A percentile compares a stretch with the other conserved stretches of the same genome.
Evolutionary conservation across 192 early-diverging fungal genomes (phyloP).

Genomic region (Umbelopsis isabellina): DNA sequence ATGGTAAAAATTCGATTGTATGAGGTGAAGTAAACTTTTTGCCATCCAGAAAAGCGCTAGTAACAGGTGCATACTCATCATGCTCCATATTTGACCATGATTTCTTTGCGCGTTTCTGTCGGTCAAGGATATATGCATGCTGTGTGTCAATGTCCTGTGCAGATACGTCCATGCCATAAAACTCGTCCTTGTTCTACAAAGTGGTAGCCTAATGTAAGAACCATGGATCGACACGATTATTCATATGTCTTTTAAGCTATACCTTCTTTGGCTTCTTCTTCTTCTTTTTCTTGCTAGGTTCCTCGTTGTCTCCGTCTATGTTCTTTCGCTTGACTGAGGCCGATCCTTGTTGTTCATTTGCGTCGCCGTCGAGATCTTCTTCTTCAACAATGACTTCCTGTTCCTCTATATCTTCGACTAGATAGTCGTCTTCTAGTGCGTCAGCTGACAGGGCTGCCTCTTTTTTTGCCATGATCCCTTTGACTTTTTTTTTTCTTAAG

Average conservation of each 20-base stretch:
- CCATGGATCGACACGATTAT: neutral
- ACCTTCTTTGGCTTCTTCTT: constrained; percentile 45
- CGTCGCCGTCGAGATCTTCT: constrained; percentile 33
- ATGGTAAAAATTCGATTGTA: constrained; percentile 47
- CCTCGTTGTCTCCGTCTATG: constrained; percentile 15
- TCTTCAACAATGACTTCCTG: constrained; percentile 35
- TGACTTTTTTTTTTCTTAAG: too few relatives aligned
- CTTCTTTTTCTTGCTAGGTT: constrained; percentile 42
- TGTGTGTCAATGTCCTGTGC: constrained; percentile 38
- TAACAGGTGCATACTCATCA: constrained; percentile 39
- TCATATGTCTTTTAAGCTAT: neutral
- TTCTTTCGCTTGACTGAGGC: constrained; percentile 37
- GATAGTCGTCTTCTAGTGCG: constrained; percentile 55
- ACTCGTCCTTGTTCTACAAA: constrained; percentile 44
- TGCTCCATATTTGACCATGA: constrained; percentile 44
- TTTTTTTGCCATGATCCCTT: neutral
- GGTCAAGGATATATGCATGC: constrained; percentile 43
- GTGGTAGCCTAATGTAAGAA: neutral
- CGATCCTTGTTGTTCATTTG: constrained; percentile 23
- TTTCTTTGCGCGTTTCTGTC: constrained; percentile 45
- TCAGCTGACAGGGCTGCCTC: constrained; percentile 46
- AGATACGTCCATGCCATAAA: constrained; percentile 36
- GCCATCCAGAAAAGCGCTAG: constrained; percentile 44
- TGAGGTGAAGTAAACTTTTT: constrained; percentile 49
- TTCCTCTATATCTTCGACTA: constrained; percentile 44